Conservation (phyloP, 1,284 basidiomycete genomes). For the Inonotus hispidus region DNA sequence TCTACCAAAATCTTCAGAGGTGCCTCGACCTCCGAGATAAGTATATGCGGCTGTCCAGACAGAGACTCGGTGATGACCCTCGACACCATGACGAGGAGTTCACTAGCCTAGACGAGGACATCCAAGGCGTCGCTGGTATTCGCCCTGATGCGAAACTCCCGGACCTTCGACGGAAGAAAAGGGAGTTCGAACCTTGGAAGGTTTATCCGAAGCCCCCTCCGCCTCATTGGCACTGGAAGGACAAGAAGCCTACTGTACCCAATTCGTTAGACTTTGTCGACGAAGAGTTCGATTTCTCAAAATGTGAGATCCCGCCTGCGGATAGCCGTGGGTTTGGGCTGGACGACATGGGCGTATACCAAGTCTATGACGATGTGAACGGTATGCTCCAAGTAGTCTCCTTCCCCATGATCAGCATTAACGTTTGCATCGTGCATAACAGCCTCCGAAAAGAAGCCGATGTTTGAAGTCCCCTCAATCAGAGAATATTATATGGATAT, state of each 20-base stretch:
- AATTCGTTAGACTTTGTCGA: constrained; percentile 26
- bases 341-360: constrained; percentile 84
- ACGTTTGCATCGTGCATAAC: not conserved
- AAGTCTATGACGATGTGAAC: constrained; percentile 56
- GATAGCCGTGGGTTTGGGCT: constrained; percentile 62
- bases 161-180: constrained; percentile 27
- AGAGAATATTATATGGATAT: constrained; percentile 95
- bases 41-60: constrained; percentile 80
- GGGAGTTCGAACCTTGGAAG: constrained; percentile 61
- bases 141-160: constrained; percentile 51
- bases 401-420: not conserved
- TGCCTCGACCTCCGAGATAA: constrained; percentile 90
- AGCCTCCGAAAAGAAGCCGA: constrained; percentile 43
- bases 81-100: constrained; percentile 81
- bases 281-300: constrained; percentile 61
- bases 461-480: constrained; percentile 81
- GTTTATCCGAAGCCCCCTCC: constrained; percentile 89
- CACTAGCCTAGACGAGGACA: constrained; percentile 49
- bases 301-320: constrained; percentile 65
- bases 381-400: constrained; percentile 29
- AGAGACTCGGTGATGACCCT: constrained; percentile 89
- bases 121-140: constrained; percentile 62
- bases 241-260: constrained; percentile 46
- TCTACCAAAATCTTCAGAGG: constrained; percentile 63
- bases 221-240: constrained; percentile 88